These are phyloP conservation scores for Ettlia oleoabundans DNA, from an alignment of 139 green algal species.

Conservation along the genomic window DNA sequence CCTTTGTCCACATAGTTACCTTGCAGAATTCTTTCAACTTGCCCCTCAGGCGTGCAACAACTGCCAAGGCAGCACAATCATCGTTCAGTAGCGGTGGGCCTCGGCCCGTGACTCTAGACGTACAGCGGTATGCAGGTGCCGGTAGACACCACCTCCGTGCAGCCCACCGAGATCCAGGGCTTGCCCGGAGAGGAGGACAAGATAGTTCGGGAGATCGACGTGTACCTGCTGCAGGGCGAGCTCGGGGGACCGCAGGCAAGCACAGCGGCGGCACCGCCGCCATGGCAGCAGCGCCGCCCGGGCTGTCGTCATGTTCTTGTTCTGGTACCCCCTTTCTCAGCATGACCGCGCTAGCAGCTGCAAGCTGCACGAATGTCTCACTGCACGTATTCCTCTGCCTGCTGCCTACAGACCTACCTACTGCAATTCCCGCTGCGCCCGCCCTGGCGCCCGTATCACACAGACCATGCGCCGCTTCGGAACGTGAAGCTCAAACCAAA, in stretches of 20 bases:
- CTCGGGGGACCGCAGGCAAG: conserved; percentile 42
- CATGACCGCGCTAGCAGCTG: background rate
- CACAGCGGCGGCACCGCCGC: background rate
- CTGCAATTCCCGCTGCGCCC: conserved; percentile 85
- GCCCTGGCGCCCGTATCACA: conserved; percentile 78
- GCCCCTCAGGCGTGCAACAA: too few relatives aligned
- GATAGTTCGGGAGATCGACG: conserved; percentile 72
- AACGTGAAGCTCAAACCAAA: conserved; percentile 73
- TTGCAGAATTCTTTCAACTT: too few relatives aligned
- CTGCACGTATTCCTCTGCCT: too few relatives aligned
- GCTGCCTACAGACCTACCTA: conserved; percentile 67
- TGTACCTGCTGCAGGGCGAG: conserved; percentile 67
- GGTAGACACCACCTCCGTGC: background rate
- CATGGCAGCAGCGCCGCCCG: background rate
- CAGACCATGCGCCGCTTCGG: background rate
- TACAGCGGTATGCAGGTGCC: background rate
- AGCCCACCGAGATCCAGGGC: background rate
- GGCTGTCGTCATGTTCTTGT: background rate
- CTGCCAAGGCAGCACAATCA: too few relatives aligned
- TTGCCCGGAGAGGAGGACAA: conserved; percentile 48
- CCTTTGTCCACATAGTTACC: too few relatives aligned
- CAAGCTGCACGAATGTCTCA: background rate
- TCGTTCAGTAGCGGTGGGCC: too few relatives aligned
- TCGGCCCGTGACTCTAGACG: too few relatives aligned
- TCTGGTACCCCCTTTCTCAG: background rate